Evolutionary conservation across 2,329 filamentous ascomycete genomes (phyloP), one percentile per base, ranked within the genome.

Genomic region (Davidsoniella neocaledoniae): DNA sequence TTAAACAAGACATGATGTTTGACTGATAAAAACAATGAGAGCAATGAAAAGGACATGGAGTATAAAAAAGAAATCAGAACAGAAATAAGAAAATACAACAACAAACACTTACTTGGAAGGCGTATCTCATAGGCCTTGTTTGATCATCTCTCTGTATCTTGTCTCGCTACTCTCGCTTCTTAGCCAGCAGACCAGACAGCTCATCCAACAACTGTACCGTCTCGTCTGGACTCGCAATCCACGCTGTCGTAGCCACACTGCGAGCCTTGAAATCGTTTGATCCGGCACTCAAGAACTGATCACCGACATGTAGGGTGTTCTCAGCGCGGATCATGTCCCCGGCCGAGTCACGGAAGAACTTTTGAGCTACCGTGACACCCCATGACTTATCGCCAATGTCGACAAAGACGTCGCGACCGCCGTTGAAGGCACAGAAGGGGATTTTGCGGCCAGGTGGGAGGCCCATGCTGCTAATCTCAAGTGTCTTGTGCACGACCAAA

Each of bases 341-440:
- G 14, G 38, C 43, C 5, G 59, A 59, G 17, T 62, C 58, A 47
- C 61, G 77, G 62, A 95, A 94, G 70, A 86, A 94, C 52, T 81
- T 76, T 68, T 98, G 91, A 62, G 88, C 95, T 3, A 88, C 86
- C 33, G 84, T 74, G 2, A 98, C 91, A 55, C 91, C 91, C 83
- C 88, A 94, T 48, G 82, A 87, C 68, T 98, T 98, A 67, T 98
- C 91, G 50, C 91, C 91, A 60, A 98, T 95, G 63, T 98, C 91
- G 49, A 98, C 88, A 65, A 98, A 98, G 40, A 96, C 87, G 63
- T 98, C 91, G 54, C 91, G 90, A 9, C 91, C 91, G 49, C 90
- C 91, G 63, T 98, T 98, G 70, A 98, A 98, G 19, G 91, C 91
- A 62, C 91, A 98, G 61, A 96, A 98, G 0, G 91, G 91, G 29